These are phyloP conservation scores for Ophiostoma sp. DNA, from an alignment of 2,329 filamentous ascomycete genomes.

Conservation along the genomic window DNA sequence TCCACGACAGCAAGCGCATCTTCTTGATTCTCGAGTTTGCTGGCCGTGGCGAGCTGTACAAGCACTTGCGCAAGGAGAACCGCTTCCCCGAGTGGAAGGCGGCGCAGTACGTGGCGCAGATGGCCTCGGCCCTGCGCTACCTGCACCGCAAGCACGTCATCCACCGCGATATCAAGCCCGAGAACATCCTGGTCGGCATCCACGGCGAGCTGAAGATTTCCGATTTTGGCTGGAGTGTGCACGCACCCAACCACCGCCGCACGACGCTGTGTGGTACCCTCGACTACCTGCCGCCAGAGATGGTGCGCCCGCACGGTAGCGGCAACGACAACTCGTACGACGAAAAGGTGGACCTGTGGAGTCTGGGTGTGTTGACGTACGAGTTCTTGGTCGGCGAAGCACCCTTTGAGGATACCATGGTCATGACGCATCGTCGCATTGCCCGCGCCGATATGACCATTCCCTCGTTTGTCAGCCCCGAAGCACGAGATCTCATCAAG, in stretches of 20 bases:
- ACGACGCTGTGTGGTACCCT: constrained; percentile 97
- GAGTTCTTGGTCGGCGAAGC: constrained; percentile 96
- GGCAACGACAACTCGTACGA: constrained; percentile 80
- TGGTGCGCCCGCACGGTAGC: constrained; percentile 74
- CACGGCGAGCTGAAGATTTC: constrained; percentile 98
- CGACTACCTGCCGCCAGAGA: constrained; percentile 96
- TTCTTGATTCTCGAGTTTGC: constrained; percentile 88
- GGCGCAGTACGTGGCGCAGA: constrained; percentile 83
- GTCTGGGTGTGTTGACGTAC: constrained; percentile 89
- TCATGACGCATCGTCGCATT: constrained; percentile 93
- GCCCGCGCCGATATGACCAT: constrained; percentile 87
- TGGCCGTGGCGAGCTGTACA: constrained; percentile 83
- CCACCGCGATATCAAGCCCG: constrained; percentile 95
- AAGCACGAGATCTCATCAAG: constrained; percentile 91
- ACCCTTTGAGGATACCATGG: constrained; percentile 91
- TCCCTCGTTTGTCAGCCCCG: constrained; percentile 83
- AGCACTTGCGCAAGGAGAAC: constrained; percentile 75
- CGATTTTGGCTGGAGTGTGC: constrained; percentile 97
- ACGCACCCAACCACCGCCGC: constrained; percentile 90
- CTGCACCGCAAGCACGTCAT: constrained; percentile 97
- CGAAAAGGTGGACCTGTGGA: constrained; percentile 97
- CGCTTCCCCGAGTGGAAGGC: constrained; percentile 85
- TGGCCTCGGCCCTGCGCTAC: constrained; percentile 86
- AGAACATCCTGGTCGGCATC: constrained; percentile 94
- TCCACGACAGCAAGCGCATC: constrained; percentile 84